phyloP scores from a whole-genome alignment of 495 filamentous ascomycete species.

The Bombardia bombarda region DNA sequence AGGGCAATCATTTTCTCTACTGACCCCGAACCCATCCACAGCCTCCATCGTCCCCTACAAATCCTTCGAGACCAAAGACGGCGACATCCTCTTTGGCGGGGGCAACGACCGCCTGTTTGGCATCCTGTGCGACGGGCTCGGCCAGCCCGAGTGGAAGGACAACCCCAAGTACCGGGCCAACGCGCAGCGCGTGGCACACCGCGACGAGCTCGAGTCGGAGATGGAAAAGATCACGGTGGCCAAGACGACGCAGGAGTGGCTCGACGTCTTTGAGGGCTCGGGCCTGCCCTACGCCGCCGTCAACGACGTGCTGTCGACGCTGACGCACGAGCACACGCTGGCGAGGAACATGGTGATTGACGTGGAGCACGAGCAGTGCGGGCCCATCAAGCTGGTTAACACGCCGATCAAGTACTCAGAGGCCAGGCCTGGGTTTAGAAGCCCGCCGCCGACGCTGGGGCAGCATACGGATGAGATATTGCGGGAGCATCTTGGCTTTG shows the following conservation, averaged over 20 bases:
- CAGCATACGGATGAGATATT: constrained; percentile 91
- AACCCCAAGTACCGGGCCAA: constrained; percentile 74
- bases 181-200: constrained; percentile 70
- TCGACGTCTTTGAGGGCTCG: constrained; percentile 76
- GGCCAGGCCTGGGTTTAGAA: constrained; percentile 67
- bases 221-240: constrained; percentile 67
- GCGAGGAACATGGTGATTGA: constrained; percentile 85
- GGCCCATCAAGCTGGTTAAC: constrained; percentile 81
- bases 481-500: constrained; percentile 55
- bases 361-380: constrained; percentile 74
- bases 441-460: constrained; percentile 75
- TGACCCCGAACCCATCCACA: constrained; percentile 18
- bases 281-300: constrained; percentile 94
- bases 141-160: constrained; percentile 69
- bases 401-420: constrained; percentile 95
- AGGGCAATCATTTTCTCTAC: too few relatives aligned
- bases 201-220: constrained; percentile 62
- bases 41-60: constrained; percentile 94
- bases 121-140: constrained; percentile 71
- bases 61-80: constrained; percentile 86
- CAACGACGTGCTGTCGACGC: constrained; percentile 78
- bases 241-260: constrained; percentile 85
- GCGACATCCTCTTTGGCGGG: constrained; percentile 85
- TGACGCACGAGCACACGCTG: constrained; percentile 78
- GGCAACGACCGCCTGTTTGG: constrained; percentile 91